These are phyloP conservation scores for Pseudogymnoascus pannorum DNA, from an alignment of 2,329 filamentous ascomycete species.

Conservation along the genomic window DNA sequence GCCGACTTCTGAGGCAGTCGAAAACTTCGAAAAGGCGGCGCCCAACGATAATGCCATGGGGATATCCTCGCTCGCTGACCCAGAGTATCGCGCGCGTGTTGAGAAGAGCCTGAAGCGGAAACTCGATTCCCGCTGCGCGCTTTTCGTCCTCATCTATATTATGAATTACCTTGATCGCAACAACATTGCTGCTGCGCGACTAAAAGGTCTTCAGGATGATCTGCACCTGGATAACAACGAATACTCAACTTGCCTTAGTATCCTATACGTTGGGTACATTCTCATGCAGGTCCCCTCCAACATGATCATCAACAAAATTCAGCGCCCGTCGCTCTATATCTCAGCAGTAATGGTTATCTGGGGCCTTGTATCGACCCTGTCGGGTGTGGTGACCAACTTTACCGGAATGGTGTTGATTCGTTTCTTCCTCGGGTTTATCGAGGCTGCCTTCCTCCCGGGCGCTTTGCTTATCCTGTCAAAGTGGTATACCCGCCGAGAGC, in stretches of 20 bases:
- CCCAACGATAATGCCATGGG: neutral
- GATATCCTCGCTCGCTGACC: constrained; percentile 22
- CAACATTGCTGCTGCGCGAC: constrained; percentile 59
- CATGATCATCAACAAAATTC: constrained; percentile 49
- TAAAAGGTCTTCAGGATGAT: constrained; percentile 58
- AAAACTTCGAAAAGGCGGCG: neutral
- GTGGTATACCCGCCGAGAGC: constrained; percentile 57
- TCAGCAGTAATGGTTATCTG: constrained; percentile 30
- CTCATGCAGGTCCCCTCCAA: constrained; percentile 56
- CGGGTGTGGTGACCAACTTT: constrained; percentile 35
- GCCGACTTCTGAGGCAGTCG: neutral
- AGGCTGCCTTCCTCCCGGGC: constrained; percentile 59
- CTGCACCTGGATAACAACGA: constrained; percentile 47
- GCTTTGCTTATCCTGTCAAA: constrained; percentile 56
- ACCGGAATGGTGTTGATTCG: constrained; percentile 47
- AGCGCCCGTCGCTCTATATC: constrained; percentile 46
- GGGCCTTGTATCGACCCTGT: constrained; percentile 20
- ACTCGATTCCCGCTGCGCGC: neutral
- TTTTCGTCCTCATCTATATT: constrained; percentile 71
- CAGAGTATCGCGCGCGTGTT: constrained; percentile 45
- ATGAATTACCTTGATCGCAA: constrained; percentile 66
- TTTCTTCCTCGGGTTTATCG: constrained; percentile 54
- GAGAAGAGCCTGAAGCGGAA: constrained; percentile 63
- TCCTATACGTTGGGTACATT: constrained; percentile 60
- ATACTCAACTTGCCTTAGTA: constrained; percentile 57